These are phyloP conservation scores for Pleurotus tuoliensis DNA, from an alignment of 768 basidiomycete genomes.

Conservation along the genomic window DNA sequence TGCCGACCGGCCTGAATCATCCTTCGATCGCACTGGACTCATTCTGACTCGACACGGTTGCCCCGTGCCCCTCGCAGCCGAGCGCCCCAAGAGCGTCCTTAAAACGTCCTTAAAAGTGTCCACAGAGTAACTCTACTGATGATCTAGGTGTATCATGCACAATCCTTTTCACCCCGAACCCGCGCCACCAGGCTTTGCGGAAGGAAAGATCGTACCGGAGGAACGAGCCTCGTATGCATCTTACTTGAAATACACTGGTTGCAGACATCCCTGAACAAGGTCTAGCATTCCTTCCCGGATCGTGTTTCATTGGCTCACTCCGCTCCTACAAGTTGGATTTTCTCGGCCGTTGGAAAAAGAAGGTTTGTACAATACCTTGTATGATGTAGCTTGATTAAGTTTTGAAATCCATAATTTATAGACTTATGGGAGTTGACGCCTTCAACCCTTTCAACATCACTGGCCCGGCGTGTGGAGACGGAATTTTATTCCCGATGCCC, in stretches of 20 bases:
- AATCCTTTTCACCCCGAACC: conserved; percentile 40
- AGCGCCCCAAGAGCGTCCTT: too few species aligned
- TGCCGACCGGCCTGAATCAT: too few species aligned
- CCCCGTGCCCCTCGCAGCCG: too few species aligned
- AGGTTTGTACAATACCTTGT: conserved; percentile 23
- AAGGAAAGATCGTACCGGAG: conserved; percentile 44
- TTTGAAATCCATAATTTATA: conserved; percentile 12
- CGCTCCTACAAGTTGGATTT: conserved; percentile 45
- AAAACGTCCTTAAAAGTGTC: too few species aligned
- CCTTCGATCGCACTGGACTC: too few species aligned
- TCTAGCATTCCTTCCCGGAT: conserved; percentile 32
- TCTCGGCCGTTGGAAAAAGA: conserved; percentile 47
- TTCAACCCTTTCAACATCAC: conserved; percentile 23
- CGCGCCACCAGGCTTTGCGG: conserved; percentile 47
- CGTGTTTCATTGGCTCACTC: conserved; percentile 43
- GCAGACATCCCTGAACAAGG: background rate
- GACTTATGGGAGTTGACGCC: conserved; percentile 46
- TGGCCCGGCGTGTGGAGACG: conserved; percentile 35
- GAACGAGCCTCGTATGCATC: conserved; percentile 29
- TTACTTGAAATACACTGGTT: background rate
- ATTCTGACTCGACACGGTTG: too few species aligned
- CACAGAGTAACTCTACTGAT: too few species aligned
- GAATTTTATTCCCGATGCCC: conserved; percentile 42
- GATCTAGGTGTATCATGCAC: conserved; percentile 9
- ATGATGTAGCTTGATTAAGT: background rate